Percentiles rank a stretch among this genome's conserved stretches.
phyloP scores from a whole-genome alignment of 306 rosid genomes.

The Trichosanthes cucumerina region DNA sequence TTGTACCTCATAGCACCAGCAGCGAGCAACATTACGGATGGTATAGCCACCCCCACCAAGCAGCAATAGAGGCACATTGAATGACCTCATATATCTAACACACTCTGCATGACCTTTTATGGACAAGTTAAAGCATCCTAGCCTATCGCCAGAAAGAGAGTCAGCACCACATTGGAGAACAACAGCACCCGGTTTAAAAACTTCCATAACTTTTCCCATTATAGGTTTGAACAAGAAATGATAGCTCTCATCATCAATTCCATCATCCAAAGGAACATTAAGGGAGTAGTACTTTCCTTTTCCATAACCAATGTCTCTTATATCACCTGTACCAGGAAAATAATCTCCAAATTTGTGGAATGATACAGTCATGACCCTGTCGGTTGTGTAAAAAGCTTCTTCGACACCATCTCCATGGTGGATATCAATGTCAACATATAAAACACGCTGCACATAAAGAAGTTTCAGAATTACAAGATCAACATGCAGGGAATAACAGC shows the following conservation, averaged over 20 bases:
- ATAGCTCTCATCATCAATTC: slow-evolving; percentile 90
- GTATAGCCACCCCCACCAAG: slow-evolving; percentile 91
- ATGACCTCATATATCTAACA: slow-evolving; percentile 78
- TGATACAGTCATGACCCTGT: slow-evolving; percentile 87
- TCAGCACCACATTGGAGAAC: slow-evolving; percentile 93
- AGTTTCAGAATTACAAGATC: neutral
- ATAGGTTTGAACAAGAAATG: slow-evolving; percentile 80
- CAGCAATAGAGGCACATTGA: slow-evolving; percentile 75
- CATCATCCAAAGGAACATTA: slow-evolving; percentile 83
- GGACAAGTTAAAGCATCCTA: slow-evolving; percentile 85
- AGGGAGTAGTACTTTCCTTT: slow-evolving; percentile 84
- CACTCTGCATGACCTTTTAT: slow-evolving; percentile 89
- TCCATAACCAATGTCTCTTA: slow-evolving; percentile 66
- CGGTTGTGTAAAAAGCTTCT: slow-evolving; percentile 86
- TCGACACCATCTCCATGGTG: slow-evolving; percentile 93
- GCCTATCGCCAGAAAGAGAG: slow-evolving; percentile 79
- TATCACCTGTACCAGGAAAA: slow-evolving; percentile 79
- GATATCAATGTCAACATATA: slow-evolving; percentile 79
- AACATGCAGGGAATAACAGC: neutral
- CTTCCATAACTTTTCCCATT: slow-evolving; percentile 78
- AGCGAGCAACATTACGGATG: slow-evolving; percentile 83
- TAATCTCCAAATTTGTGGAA: slow-evolving; percentile 88
- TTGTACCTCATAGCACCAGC: slow-evolving; percentile 86
- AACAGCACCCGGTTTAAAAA: slow-evolving; percentile 79
- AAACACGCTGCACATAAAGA: slow-evolving; percentile 59